phyloP scores from a whole-genome alignment of 75 land plant genomes.

The Ceratopteris richardii region DNA sequence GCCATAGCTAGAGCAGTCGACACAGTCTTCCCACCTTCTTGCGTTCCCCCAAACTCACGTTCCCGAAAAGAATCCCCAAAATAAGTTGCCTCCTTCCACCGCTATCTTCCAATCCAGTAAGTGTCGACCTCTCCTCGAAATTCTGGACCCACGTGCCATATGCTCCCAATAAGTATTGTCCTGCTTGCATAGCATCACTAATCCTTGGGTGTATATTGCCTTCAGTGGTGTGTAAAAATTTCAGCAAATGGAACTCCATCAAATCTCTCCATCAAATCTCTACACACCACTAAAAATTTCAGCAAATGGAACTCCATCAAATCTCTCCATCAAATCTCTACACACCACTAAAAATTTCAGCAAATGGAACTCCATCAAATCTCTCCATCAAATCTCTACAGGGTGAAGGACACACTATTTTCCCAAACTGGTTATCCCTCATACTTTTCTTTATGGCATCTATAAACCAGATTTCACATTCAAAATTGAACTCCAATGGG shows the following conservation, averaged over 20 bases:
- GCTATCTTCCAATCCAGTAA: too few species aligned
- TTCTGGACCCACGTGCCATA: too few species aligned
- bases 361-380: slow-evolving; percentile 29
- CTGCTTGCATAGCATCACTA: slow-evolving; percentile 19
- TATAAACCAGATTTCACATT: slow-evolving; percentile 39
- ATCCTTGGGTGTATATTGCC: slow-evolving; percentile 22
- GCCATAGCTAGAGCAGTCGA: too few species aligned
- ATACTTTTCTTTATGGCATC: slow-evolving; percentile 18
- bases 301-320: neutral
- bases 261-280: slow-evolving; percentile 20
- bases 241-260: slow-evolving; percentile 35
- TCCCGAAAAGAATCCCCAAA: too few species aligned
- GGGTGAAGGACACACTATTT: slow-evolving; percentile 30
- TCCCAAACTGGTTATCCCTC: slow-evolving; percentile 12
- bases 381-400: slow-evolving; percentile 17
- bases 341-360: slow-evolving; percentile 30
- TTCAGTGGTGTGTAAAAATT: slow-evolving; percentile 20
- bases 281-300: neutral
- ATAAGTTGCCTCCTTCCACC: too few species aligned
- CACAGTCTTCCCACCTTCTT: too few species aligned
- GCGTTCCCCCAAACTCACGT: too few species aligned
- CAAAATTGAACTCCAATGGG: slow-evolving; percentile 35
- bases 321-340: slow-evolving; percentile 4
- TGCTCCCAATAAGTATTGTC: slow-evolving; percentile 21
- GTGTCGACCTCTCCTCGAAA: too few species aligned